Conservation (phyloP, 2,329 filamentous ascomycete species). For the Penicillium brevicompactum region DNA sequence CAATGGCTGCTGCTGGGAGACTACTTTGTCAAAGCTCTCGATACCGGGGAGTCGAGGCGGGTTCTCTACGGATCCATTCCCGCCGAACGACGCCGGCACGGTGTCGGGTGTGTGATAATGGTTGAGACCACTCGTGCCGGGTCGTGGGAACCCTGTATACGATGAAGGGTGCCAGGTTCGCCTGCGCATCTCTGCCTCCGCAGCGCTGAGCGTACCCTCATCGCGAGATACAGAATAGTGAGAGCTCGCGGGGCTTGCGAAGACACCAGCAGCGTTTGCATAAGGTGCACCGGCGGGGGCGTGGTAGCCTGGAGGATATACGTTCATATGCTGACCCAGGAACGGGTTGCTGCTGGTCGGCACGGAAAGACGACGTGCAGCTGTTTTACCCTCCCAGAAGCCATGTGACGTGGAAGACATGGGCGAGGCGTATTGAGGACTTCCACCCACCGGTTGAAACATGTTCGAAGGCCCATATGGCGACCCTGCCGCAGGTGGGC, state of each 20-base stretch:
- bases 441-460: constrained; percentile 70
- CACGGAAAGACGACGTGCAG: constrained; percentile 77
- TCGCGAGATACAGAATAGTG: constrained; percentile 50
- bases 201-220: constrained; percentile 35
- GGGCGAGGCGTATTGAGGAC: constrained; percentile 80
- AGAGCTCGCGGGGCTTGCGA: constrained; percentile 69
- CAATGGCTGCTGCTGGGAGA: constrained; percentile 58
- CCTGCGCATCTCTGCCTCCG: constrained; percentile 77
- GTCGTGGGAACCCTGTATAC: constrained; percentile 64
- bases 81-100: constrained; percentile 57
- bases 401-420: constrained; percentile 69
- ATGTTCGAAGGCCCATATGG: constrained; percentile 83
- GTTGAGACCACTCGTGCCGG: constrained; percentile 71
- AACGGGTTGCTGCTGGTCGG: constrained; percentile 76
- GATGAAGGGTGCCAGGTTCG: constrained; percentile 84
- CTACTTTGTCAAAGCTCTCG: constrained; percentile 82
- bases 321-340: constrained; percentile 61
- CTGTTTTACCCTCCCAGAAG: constrained; percentile 71
- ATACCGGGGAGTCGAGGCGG: constrained; percentile 80
- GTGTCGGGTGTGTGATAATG: constrained; percentile 73
- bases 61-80: constrained; percentile 57
- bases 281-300: constrained; percentile 58
- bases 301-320: constrained; percentile 60
- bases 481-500: constrained; percentile 66
- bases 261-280: constrained; percentile 61